Evolutionary conservation across 768 basidiomycete species (phyloP).

Genomic region (Holtermannia corniformis): DNA sequence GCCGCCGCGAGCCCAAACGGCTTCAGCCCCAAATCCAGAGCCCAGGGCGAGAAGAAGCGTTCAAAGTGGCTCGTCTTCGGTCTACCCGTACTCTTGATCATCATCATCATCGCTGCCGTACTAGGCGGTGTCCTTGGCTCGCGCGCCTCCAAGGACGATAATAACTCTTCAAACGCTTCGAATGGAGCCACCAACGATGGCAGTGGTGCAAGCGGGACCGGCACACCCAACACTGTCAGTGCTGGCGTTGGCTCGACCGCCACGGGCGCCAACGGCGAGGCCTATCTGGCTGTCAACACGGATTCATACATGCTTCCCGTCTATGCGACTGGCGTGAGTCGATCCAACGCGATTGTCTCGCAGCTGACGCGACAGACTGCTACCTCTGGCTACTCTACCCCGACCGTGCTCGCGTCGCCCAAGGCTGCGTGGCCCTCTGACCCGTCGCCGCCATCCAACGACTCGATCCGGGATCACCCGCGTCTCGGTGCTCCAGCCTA

Average conservation of each 20-base stretch:
- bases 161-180: constrained; percentile 42
- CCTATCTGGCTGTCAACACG: constrained; percentile 61
- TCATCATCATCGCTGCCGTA: constrained; percentile 45
- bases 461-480: constrained; percentile 70
- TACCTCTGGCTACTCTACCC: constrained; percentile 43
- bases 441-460: constrained; percentile 58
- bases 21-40: constrained; percentile 3
- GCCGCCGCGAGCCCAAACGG: constrained; percentile 11
- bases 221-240: constrained; percentile 16
- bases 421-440: constrained; percentile 66
- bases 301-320: constrained; percentile 71
- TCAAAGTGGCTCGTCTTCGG: constrained; percentile 44
- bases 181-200: constrained; percentile 18
- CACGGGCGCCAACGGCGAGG: constrained; percentile 35
- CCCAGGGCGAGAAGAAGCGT: constrained; percentile 24
- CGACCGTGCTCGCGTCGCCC: constrained; percentile 43
- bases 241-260: constrained; percentile 17
- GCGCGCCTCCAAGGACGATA: constrained; percentile 41
- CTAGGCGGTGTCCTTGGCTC: constrained; percentile 70
- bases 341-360: background rate
- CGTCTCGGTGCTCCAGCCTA: constrained; percentile 82
- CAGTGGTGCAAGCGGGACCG: constrained; percentile 8
- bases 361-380: constrained; percentile 45
- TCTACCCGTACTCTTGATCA: constrained; percentile 30
- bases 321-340: constrained; percentile 77